Evolutionary conservation across 805 yeast species (phyloP).

Genomic region (Priceomyces medius): DNA sequence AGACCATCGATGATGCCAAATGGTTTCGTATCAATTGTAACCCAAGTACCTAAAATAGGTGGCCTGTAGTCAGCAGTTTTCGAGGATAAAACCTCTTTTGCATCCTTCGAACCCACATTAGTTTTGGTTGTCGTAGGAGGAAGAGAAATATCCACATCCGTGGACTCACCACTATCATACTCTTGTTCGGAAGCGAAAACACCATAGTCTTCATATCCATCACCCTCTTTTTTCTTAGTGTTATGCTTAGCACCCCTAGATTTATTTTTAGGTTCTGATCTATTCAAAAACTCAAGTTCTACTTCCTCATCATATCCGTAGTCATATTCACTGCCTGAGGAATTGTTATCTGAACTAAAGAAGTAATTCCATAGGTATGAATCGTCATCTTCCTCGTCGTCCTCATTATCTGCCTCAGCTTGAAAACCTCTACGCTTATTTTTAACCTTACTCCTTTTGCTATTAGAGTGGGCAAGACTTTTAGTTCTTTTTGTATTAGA

Average conservation of each 20-base stretch:
- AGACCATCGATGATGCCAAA: slow-evolving; percentile 94
- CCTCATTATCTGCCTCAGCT: slow-evolving; percentile 32
- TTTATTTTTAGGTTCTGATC: slow-evolving; percentile 17
- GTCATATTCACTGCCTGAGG: slow-evolving; percentile 24
- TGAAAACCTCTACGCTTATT: slow-evolving; percentile 7
- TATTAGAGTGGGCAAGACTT: neutral
- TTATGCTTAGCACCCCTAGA: slow-evolving; percentile 23
- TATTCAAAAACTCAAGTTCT: slow-evolving; percentile 19
- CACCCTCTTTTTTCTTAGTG: slow-evolving; percentile 2
- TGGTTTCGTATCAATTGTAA: slow-evolving; percentile 73
- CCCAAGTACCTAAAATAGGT: slow-evolving; percentile 92
- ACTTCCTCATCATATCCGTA: slow-evolving; percentile 10
- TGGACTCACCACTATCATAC: slow-evolving; percentile 77
- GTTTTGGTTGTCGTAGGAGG: slow-evolving; percentile 65
- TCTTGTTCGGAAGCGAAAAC: slow-evolving; percentile 17
- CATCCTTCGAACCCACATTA: slow-evolving; percentile 66
- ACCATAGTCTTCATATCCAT: slow-evolving; percentile 3
- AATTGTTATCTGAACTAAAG: slow-evolving; percentile 46
- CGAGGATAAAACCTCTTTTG: slow-evolving; percentile 89
- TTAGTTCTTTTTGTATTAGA: slow-evolving; percentile 5
- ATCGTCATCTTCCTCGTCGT: slow-evolving; percentile 58
- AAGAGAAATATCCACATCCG: slow-evolving; percentile 86
- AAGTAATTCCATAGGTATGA: slow-evolving; percentile 74
- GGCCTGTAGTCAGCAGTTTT: slow-evolving; percentile 84
- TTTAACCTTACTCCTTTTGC: slow-evolving; percentile 6